Base-by-base conservation (phyloP, 495 filamentous ascomycete genomes). In the Penicillium verhagenii region DNA sequence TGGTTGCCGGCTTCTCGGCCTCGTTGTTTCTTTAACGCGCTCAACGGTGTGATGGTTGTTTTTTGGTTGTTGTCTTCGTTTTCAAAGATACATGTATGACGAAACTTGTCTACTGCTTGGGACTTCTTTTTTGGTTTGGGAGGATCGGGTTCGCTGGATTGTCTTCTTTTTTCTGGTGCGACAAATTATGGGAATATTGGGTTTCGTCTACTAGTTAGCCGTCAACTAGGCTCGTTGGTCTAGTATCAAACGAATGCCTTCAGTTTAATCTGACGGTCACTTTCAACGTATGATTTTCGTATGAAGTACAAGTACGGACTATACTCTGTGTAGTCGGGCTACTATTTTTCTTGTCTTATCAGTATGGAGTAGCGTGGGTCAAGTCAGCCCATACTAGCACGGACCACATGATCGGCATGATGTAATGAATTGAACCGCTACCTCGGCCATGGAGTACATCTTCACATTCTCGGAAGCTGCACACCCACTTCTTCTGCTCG, bases 401-500 rank as follows among this genome's bases (percentile, higher is more conserved):
- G 40, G 60, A 43, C 57, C 63, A 58, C 53, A 57, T 56, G 58
- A 65, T 62, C 61, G 54, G 59, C 61, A 65, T 67, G 64, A 67
- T 58, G 64, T 65, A 67, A 67, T 67, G 56, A 50, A 60, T 54
- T 50, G 19, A 47, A 40, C n/a, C 51, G 45, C 56, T 52, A 39
- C 64, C 64, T 61, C 55, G 64, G 64, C 55, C 49, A 52, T 58
- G 47, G 35, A 44, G 23, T 38, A 40, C 47, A 26, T 26, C 49
- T 51, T 63, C 61, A 62, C 58, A 45, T 62, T 67, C 61, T 29
- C 38, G 14, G 38, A 16, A 37, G 31, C 21, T 20, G 4, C 14
- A 8, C 16, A 8, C 43, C 14, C 26, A 31, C 45, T 48, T 10
- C 25, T 33, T 8, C 28, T 35, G 25, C 14, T 31, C n/a, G 6